Percentiles rank a stretch among this genome's conserved stretches.
phyloP scores from a whole-genome alignment of 1,139 yeast genomes.

The Geotrichum restrictum region DNA sequence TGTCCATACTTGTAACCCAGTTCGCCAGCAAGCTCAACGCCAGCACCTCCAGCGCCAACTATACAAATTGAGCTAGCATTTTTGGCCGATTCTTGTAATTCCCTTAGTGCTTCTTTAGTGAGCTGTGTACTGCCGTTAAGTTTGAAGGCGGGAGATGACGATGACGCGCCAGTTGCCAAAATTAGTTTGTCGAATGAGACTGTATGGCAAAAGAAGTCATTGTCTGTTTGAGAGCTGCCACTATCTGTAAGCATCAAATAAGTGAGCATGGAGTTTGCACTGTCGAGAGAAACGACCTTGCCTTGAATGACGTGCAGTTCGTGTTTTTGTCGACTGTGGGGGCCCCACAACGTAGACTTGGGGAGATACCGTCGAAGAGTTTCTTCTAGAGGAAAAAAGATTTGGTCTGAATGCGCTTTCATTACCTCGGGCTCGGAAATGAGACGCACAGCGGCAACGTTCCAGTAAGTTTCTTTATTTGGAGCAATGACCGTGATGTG shows the following conservation, averaged over 20 bases:
- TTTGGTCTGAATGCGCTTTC: conserved; percentile 13
- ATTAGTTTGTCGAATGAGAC: conserved; percentile 16
- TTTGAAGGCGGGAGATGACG: conserved; percentile 22
- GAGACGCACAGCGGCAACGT: conserved; percentile 21
- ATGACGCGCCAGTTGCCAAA: conserved; percentile 22
- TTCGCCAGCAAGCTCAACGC: conserved; percentile 31
- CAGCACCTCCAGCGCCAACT: conserved; percentile 32
- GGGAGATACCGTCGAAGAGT: conserved; percentile 19
- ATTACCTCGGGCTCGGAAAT: conserved; percentile 20
- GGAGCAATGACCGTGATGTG: conserved; percentile 21
- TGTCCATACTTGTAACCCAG: conserved; percentile 27
- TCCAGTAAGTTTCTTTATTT: conserved; percentile 21
- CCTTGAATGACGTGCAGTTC: conserved; percentile 19
- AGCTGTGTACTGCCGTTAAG: conserved; percentile 18
- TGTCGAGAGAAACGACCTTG: conserved; percentile 18
- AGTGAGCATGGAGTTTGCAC: conserved; percentile 11
- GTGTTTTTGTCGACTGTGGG: background rate
- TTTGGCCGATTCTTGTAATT: conserved; percentile 11
- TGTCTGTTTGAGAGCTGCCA: background rate
- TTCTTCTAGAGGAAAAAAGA: conserved; percentile 19
- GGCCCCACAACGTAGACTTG: background rate
- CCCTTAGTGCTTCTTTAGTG: conserved; percentile 16
- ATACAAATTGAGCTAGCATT: conserved; percentile 26
- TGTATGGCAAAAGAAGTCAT: conserved; percentile 18
- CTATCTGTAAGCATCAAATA: conserved; percentile 17